These are phyloP conservation scores for Daldinia concentrica DNA, from an alignment of 495 filamentous ascomycete genomes.

Conservation along the genomic window DNA sequence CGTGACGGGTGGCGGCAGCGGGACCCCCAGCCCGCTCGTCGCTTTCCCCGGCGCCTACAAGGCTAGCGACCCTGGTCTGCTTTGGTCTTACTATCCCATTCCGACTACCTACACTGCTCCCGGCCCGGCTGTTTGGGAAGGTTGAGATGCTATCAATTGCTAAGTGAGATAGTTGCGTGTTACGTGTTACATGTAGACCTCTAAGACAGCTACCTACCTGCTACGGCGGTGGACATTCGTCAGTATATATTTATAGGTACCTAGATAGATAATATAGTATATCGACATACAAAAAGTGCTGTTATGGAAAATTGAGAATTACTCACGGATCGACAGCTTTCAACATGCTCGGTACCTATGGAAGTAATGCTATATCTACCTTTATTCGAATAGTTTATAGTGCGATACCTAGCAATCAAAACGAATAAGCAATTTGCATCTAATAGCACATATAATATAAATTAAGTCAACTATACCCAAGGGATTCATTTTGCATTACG, in stretches of 20 bases:
- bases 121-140: conserved; percentile 50
- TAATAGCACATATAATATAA: not conserved
- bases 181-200: not conserved
- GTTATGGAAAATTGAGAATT: not conserved
- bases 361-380: too few relatives aligned
- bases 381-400: too few relatives aligned
- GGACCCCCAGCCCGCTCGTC: conserved; percentile 45
- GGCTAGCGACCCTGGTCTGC: conserved; percentile 48
- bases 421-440: not conserved
- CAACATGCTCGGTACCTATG: too few relatives aligned
- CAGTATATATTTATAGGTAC: too few relatives aligned
- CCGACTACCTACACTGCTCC: conserved; percentile 54
- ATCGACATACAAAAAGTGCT: not conserved
- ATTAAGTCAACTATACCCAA: not conserved
- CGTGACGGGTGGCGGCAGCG: conserved; percentile 50
- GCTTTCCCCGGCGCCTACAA: conserved; percentile 51
- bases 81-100: conserved; percentile 47
- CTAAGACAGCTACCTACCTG: not conserved
- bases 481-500: conserved; percentile 21
- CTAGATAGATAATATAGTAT: not conserved
- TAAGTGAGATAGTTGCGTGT: not conserved
- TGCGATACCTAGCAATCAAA: not conserved
- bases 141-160: not conserved
- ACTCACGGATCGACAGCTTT: too few relatives aligned
- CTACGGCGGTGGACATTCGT: not conserved